Percentiles rank a stretch among this genome's conserved stretches.
Conservation (phyloP, 345 rosid species). For the Geranium rotundifolium region DNA sequence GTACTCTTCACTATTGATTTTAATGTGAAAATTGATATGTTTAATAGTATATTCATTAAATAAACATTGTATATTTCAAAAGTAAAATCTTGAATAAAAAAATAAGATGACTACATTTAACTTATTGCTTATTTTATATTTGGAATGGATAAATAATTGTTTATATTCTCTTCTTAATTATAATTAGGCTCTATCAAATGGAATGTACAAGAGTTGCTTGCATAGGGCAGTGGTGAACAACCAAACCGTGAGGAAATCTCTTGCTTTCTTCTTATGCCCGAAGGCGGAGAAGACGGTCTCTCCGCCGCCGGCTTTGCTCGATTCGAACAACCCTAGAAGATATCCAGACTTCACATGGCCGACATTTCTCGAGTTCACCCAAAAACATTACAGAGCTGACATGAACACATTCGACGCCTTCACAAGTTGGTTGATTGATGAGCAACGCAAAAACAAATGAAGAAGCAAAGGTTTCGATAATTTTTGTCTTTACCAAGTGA, state of each 20-base stretch:
- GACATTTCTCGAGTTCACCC: too few species aligned
- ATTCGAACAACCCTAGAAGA: slow-evolving; percentile 14
- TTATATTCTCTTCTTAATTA: neutral
- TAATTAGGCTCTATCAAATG: slow-evolving; percentile 32
- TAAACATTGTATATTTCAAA: too few species aligned
- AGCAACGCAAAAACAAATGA: too few species aligned
- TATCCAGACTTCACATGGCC: slow-evolving; percentile 28
- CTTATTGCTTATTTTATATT: neutral
- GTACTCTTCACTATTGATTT: too few species aligned
- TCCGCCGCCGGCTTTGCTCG: slow-evolving; percentile 24
- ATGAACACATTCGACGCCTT: too few species aligned
- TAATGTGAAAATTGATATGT: too few species aligned
- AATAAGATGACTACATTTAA: neutral
- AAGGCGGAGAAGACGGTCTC: slow-evolving; percentile 24
- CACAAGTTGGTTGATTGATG: too few species aligned
- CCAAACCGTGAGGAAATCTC: slow-evolving; percentile 25
- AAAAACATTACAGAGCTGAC: too few species aligned
- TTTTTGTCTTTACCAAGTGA: too few species aligned
- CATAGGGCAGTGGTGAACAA: slow-evolving; percentile 43
- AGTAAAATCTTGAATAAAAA: neutral
- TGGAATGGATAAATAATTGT: neutral
- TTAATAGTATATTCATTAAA: too few species aligned
- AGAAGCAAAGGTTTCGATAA: too few species aligned
- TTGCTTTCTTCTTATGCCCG: slow-evolving; percentile 41
- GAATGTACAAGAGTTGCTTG: slow-evolving; percentile 35